phyloP scores from a whole-genome alignment of 2,329 filamentous ascomycete genomes.

The Epichloe coenophiala region DNA sequence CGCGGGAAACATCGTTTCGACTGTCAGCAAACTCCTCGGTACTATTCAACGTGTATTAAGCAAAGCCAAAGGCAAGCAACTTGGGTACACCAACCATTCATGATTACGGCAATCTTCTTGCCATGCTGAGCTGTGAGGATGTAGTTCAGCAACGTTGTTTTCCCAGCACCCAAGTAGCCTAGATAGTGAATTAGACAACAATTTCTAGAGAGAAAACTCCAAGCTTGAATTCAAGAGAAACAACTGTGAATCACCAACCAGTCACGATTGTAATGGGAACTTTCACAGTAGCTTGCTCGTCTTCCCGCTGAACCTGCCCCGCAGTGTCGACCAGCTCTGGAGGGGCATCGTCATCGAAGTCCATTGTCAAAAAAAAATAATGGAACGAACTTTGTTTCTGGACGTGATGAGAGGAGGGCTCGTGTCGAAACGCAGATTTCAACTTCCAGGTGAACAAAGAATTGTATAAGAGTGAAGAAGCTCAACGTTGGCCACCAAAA shows the following conservation, averaged over 20 bases:
- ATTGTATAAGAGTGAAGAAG: background rate
- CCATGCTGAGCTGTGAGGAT: slow-evolving; percentile 90
- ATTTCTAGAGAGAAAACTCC: background rate
- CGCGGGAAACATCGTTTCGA: background rate
- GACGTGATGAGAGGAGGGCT: background rate
- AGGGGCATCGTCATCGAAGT: slow-evolving; percentile 53
- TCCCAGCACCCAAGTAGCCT: slow-evolving; percentile 92
- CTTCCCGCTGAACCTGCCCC: slow-evolving; percentile 24
- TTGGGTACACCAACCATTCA: slow-evolving; percentile 50
- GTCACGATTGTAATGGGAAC: slow-evolving; percentile 81
- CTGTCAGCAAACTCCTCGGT: background rate
- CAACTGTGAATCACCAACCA: slow-evolving; percentile 29
- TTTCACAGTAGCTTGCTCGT: slow-evolving; percentile 39
- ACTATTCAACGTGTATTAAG: background rate
- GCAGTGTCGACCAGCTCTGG: slow-evolving; percentile 46
- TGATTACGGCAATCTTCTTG: slow-evolving; percentile 94
- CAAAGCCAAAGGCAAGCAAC: background rate
- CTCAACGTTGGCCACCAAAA: no score
- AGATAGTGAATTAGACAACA: background rate
- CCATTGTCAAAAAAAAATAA: slow-evolving; percentile 27
- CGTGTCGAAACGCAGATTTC: background rate
- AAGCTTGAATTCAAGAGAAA: background rate
- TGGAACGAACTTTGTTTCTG: background rate
- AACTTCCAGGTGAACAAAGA: background rate
- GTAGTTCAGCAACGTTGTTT: slow-evolving; percentile 91